Base-by-base conservation (phyloP, 495 filamentous ascomycete genomes). In the Trichoderma asperelloides region DNA sequence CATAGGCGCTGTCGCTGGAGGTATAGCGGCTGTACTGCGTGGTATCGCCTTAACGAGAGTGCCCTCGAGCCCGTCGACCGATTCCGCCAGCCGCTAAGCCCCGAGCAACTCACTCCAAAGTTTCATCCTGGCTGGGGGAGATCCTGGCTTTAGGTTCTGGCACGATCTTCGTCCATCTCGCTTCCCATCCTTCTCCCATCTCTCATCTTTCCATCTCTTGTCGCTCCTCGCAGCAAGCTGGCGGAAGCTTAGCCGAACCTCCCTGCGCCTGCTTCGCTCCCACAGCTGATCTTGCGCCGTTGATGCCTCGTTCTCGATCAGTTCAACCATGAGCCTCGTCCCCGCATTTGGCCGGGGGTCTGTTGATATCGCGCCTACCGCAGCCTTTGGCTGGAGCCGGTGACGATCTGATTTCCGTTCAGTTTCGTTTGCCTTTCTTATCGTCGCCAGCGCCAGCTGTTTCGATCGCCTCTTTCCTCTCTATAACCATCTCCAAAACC, bases 341-440 rank as follows among this genome's bases (percentile, higher is more conserved):
- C 51, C 65, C 65, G 65, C 65, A 43, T 43, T 39, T 67, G 49
- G 55, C 51, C 51, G 65, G 43, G 47, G 65, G 65, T 62, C 65
- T 43, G 39, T 41, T 62, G 51, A 63, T 67, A 67, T 27, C 55
- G 33, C 65, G 65, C 49, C 43, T 47, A 45, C 33, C 63, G 12
- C 55, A 60, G 55, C 63, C 23, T 45, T 64, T 64, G 63, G 40
- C 40, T 64, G 37, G 37, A 63, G 13, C 40, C 64, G 64, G 37
- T 39, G 62, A 64, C 62, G 62, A 64, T 25, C 25, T 16, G n/a
- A 16, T 64, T 39, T 4, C 23, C 23, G 12, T 9, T 41, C 9
- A 4, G 23, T 40, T 28, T 43, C 62, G 8, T 40, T 43, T 40
- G 6, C 15, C 25, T 67, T 37, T 37, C 51, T 15, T 28, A 9